Conservation (phyloP, 2,329 filamentous ascomycete species). For the Canariomyces notabilis region DNA sequence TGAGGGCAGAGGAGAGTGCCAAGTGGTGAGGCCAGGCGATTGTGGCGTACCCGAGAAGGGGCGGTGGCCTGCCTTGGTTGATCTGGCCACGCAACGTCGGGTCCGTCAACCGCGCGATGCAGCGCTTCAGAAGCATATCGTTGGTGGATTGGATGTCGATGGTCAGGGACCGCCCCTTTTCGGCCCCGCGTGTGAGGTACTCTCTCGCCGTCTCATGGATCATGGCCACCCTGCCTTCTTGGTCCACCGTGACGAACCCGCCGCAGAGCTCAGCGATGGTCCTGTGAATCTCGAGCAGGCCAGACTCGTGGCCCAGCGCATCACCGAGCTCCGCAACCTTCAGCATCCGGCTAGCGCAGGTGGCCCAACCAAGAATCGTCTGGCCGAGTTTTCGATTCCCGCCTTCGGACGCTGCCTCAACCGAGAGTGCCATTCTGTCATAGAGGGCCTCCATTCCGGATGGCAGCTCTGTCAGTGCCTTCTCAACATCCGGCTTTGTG, state of each 20-base stretch:
- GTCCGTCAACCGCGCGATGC: constrained; percentile 12
- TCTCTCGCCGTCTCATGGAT: constrained; percentile 35
- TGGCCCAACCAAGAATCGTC: constrained; percentile 25
- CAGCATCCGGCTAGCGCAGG: constrained; percentile 24
- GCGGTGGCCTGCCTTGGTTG: neutral
- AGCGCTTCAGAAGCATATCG: constrained; percentile 22
- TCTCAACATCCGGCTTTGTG: constrained; percentile 23
- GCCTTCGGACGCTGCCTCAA: constrained; percentile 11
- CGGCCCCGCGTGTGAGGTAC: constrained; percentile 24
- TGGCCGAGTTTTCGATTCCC: constrained; percentile 18
- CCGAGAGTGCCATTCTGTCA: constrained; percentile 28
- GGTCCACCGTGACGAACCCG: constrained; percentile 30
- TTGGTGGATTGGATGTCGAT: constrained; percentile 20
- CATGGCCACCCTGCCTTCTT: constrained; percentile 25
- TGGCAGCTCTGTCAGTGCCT: constrained; percentile 27
- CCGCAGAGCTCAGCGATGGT: constrained; percentile 29
- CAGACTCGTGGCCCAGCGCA: constrained; percentile 19
- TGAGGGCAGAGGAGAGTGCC: neutral
- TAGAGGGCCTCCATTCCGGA: constrained; percentile 31
- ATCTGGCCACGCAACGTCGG: neutral
- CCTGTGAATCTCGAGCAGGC: constrained; percentile 25
- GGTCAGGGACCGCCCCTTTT: constrained; percentile 7
- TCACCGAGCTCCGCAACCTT: constrained; percentile 23
- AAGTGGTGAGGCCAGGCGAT: constrained; percentile 27
- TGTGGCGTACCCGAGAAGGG: constrained; percentile 8